These are phyloP conservation scores for Lipomyces oligophaga DNA, from an alignment of 805 yeast species.

Conservation along the genomic window DNA sequence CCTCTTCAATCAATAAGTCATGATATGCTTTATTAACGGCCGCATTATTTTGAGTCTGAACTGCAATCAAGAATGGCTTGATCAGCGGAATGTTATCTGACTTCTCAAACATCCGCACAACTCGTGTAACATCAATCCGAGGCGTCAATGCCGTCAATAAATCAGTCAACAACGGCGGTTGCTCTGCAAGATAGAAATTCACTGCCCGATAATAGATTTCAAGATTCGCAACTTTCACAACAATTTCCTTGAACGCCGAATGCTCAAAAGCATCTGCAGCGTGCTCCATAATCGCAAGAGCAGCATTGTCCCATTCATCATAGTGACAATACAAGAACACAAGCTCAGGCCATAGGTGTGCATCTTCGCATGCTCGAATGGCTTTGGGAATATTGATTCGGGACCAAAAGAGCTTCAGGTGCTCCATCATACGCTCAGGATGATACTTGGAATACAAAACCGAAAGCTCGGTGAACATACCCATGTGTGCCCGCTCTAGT, in stretches of 20 bases:
- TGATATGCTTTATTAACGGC: conserved; percentile 94
- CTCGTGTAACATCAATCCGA: conserved; percentile 83
- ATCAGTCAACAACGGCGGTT: conserved; percentile 86
- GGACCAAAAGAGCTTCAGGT: conserved; percentile 95
- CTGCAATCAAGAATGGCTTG: conserved; percentile 90
- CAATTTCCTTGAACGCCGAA: conserved; percentile 85
- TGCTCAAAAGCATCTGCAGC: conserved; percentile 93
- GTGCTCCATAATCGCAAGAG: conserved; percentile 92
- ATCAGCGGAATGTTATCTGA: conserved; percentile 94
- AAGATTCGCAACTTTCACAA: conserved; percentile 90
- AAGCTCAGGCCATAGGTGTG: conserved; percentile 94
- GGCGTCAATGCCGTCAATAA: conserved; percentile 78
- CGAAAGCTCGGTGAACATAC: conserved; percentile 97
- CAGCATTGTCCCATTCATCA: conserved; percentile 99
- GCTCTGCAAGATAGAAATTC: conserved; percentile 87
- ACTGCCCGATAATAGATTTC: conserved; percentile 97
- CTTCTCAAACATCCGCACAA: conserved; percentile 88
- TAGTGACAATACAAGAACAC: conserved; percentile 96
- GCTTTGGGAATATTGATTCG: conserved; percentile 97
- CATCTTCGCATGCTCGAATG: conserved; percentile 84
- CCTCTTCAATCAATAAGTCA: conserved; percentile 91
- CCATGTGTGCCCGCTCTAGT: conserved; percentile 98
- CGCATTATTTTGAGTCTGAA: conserved; percentile 82
- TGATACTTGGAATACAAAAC: conserved; percentile 83
- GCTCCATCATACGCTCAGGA: conserved; percentile 91